A percentile compares a stretch with the other conserved stretches of the same genome.
phyloP scores from a whole-genome alignment of 78 protist species.

The Neovahlkampfia damariscottae region DNA sequence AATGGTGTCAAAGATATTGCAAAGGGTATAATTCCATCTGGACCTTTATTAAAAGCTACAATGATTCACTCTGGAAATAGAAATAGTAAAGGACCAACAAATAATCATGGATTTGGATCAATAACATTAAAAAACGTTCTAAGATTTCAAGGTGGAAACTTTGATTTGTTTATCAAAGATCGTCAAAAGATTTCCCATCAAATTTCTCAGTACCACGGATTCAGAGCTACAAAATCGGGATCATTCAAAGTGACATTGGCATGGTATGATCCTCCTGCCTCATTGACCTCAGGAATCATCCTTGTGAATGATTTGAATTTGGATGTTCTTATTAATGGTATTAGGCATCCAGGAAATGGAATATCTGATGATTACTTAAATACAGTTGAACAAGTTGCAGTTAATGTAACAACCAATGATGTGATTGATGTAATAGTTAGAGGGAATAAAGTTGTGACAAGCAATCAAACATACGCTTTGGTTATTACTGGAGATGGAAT shows the following conservation, averaged over 20 bases:
- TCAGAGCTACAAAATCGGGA: no score
- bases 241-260: not conserved
- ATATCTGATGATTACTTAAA: not conserved
- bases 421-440: no score
- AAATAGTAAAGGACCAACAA: not conserved
- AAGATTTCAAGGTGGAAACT: not conserved
- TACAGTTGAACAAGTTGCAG: not conserved
- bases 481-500: no score
- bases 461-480: no score
- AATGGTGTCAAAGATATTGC: not conserved
- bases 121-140: not conserved
- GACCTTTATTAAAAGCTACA: conserved; percentile 21
- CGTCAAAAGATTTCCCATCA: no score
- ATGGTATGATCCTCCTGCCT: conserved; percentile 18
- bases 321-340: not conserved
- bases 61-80: conserved; percentile 3
- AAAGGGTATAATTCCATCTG: not conserved
- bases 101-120: not conserved
- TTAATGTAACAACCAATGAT: no score
- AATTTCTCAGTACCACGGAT: no score
- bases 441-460: no score
- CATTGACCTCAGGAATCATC: not conserved
- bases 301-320: conserved; percentile 22
- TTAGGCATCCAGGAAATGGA: not conserved
- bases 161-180: not conserved